phyloP scores from a whole-genome alignment of 2,329 filamentous ascomycete genomes.

The Penicillium sp. region DNA sequence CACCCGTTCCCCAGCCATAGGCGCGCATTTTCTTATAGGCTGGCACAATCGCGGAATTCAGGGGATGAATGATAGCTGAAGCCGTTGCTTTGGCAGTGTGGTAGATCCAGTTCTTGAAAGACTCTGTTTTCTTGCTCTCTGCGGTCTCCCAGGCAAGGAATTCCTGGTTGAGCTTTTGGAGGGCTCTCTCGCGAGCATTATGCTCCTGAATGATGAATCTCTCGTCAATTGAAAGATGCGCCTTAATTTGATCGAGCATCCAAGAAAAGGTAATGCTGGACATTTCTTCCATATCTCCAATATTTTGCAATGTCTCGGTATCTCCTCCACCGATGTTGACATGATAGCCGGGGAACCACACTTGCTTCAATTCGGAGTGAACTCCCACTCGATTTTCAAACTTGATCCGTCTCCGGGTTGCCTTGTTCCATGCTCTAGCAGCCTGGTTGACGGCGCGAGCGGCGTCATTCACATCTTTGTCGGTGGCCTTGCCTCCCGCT shows the following conservation, averaged over 20 bases:
- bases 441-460: constrained; percentile 11
- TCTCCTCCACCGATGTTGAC: constrained; percentile 54
- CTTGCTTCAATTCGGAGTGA: constrained; percentile 46
- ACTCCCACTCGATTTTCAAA: constrained; percentile 10
- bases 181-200: constrained; percentile 6
- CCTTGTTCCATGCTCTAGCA: constrained; percentile 15
- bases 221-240: constrained; percentile 16
- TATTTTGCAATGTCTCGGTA: constrained; percentile 23
- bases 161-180: constrained; percentile 6
- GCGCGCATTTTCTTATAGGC: neutral
- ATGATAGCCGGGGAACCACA: constrained; percentile 59
- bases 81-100: neutral
- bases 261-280: constrained; percentile 23
- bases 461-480: constrained; percentile 14
- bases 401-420: constrained; percentile 11
- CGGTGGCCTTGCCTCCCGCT: constrained; percentile 9
- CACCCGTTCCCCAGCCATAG: constrained; percentile 20
- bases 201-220: constrained; percentile 9
- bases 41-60: neutral
- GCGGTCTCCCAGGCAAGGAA: neutral
- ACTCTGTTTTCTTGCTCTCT: neutral
- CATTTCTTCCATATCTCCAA: constrained; percentile 27
- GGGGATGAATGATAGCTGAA: neutral
- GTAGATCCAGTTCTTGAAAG: constrained; percentile 5
- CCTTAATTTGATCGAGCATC: constrained; percentile 27